Base-by-base conservation (phyloP, 2,329 filamentous ascomycete species). In the Xenoacremonium recifei region DNA sequence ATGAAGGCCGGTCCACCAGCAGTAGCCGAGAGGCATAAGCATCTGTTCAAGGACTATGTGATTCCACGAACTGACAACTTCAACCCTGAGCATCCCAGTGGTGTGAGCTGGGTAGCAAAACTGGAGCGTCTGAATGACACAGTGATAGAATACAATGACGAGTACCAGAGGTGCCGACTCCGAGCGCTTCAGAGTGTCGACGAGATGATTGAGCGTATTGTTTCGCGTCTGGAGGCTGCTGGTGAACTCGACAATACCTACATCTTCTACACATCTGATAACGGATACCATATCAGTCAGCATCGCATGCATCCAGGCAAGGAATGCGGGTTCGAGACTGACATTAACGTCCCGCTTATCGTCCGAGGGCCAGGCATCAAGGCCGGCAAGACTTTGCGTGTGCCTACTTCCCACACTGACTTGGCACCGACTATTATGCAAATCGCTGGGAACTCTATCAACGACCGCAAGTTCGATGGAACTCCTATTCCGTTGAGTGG, bases 41-140 rank as follows among this genome's bases (percentile, higher is more conserved):
- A 80, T 51, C 67, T 87, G 0, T 87, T 87, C 55, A 51, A 69
- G 11, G 72, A 77, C 44, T 74, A 69, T 9, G 73, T 68, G 18
- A 75, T 87, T 1, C 84, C 84, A 0, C 66, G 84, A 16, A 80
- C 72, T 1, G 63, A 69, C 0, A 77, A 82, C 54, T 87, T 87
- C 65, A 87, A 88, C 55, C 82, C 82, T 0, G 51, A 55, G 15
- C 40, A 48, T 15, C 49, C 66, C 1, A 62, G 61, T 4, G 68
- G 69, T 12, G 72, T 64, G 12, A 68, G 62, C 23, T 76, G 72
- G 71, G 56, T 76, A 21, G 54, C 55, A 5, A 45, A 61, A 12
- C 63, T 73, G 11, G 59, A 63, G 2, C 57, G 52, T 40, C 43
- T 58, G 4, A 62, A 55, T 30, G 49, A 59, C 3, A 56, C 53